These are phyloP conservation scores for Corylus americana DNA, from an alignment of 306 rosid species.

Conservation along the genomic window DNA sequence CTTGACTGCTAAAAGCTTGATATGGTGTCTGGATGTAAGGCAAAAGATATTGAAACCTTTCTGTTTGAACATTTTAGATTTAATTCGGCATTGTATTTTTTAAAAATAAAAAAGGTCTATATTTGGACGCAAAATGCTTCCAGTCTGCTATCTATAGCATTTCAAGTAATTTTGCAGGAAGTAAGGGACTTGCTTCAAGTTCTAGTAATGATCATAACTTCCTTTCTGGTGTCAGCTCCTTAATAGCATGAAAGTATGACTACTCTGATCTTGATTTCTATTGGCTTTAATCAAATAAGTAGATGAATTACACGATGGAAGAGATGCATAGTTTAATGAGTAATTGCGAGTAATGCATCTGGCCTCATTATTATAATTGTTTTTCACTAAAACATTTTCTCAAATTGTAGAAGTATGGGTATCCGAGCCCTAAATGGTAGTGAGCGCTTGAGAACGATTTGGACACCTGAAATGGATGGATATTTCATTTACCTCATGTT, in stretches of 20 bases:
- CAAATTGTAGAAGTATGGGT: conserved; percentile 40
- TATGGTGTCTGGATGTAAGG: background rate
- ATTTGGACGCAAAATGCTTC: background rate
- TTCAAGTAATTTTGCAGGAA: background rate
- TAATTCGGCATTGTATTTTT: background rate
- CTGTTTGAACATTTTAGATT: background rate
- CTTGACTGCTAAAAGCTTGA: background rate
- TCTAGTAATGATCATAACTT: conserved; percentile 6
- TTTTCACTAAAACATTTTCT: conserved; percentile 1
- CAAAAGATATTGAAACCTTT: background rate
- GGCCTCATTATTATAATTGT: too few species aligned
- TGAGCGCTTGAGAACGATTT: conserved; percentile 67
- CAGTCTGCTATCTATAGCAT: background rate
- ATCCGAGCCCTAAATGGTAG: conserved; percentile 36
- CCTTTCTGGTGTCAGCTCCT: background rate
- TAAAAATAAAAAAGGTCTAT: background rate
- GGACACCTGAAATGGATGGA: conserved; percentile 82
- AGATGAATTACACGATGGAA: background rate
- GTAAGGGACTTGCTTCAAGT: background rate
- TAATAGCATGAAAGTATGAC: background rate
- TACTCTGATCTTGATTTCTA: too few species aligned
- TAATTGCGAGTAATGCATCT: background rate
- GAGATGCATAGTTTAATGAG: background rate
- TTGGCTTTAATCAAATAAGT: background rate
- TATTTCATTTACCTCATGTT: conserved; percentile 72